These are phyloP conservation scores for Rubia tinctorum DNA, from an alignment of 305 asterid species.

Conservation along the genomic window DNA sequence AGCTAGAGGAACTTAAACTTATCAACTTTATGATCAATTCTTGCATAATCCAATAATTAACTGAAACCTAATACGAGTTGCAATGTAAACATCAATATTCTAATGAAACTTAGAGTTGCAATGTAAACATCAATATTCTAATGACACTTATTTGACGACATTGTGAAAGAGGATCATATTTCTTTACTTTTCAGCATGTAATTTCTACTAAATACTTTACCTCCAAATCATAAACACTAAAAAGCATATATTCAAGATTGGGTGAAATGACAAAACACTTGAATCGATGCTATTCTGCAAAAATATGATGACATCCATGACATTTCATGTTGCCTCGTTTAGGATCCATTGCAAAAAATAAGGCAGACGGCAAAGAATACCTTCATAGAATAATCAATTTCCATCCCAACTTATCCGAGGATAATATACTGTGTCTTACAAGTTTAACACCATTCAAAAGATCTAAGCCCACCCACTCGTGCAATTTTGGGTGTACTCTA, in stretches of 20 bases:
- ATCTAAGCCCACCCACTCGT: neutral
- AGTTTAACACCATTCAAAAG: neutral
- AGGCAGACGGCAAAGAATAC: neutral
- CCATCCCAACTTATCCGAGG: neutral
- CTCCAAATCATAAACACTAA: neutral
- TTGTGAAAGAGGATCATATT: neutral
- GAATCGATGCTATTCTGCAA: neutral
- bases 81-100: too few species aligned
- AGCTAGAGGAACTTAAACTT: neutral
- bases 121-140: neutral
- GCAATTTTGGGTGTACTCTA: too few species aligned
- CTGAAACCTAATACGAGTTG: too few species aligned
- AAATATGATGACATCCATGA: neutral
- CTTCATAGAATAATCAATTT: neutral
- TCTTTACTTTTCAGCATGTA: neutral
- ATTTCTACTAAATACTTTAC: too few species aligned
- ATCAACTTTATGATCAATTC: neutral
- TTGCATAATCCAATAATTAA: neutral
- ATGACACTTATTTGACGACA: neutral
- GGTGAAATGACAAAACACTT: neutral
- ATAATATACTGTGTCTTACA: neutral
- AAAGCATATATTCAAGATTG: neutral
- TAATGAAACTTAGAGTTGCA: neutral
- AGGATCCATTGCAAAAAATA: neutral
- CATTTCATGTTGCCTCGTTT: neutral